A percentile compares a stretch with the other conserved stretches of the same genome.
Evolutionary conservation across 768 basidiomycete species (phyloP).

Genomic region (Trichaptum fuscoviolaceum): DNA sequence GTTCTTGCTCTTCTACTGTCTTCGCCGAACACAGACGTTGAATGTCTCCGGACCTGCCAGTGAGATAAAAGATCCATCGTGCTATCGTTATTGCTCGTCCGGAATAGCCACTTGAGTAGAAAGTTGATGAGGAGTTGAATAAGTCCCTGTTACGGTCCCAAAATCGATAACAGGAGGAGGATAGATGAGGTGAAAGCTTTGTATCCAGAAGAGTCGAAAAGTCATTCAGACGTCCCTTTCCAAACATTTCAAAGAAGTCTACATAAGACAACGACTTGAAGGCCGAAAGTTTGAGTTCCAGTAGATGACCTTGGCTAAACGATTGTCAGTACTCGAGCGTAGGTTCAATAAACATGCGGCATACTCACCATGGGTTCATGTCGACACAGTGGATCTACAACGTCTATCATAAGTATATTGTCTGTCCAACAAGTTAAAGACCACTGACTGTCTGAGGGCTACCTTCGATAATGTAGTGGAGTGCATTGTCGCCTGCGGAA

Average conservation of each 20-base stretch:
- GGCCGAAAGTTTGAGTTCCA: slow-evolving; percentile 74
- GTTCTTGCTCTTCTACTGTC: slow-evolving; percentile 50
- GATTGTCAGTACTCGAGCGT: too few relatives aligned
- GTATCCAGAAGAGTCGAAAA: slow-evolving; percentile 59
- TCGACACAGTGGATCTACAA: slow-evolving; percentile 64
- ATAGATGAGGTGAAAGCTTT: slow-evolving; percentile 60
- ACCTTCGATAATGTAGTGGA: slow-evolving; percentile 69
- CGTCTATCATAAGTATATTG: slow-evolving; percentile 6
- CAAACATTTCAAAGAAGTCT: slow-evolving; percentile 65
- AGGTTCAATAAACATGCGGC: too few relatives aligned
- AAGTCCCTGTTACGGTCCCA: slow-evolving; percentile 57
- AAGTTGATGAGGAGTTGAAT: slow-evolving; percentile 40
- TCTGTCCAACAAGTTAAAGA: too few relatives aligned
- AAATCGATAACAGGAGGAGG: slow-evolving; percentile 70
- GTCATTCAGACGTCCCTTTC: slow-evolving; percentile 49
- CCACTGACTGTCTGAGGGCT: slow-evolving; percentile 43
- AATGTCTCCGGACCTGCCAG: slow-evolving; percentile 52
- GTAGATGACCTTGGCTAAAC: slow-evolving; percentile 62
- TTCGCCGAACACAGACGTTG: slow-evolving; percentile 47
- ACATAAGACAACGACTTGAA: slow-evolving; percentile 50
- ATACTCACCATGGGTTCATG: slow-evolving; percentile 57
- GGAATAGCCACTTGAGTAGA: slow-evolving; percentile 65
- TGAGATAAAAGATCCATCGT: slow-evolving; percentile 51
- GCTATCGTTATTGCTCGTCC: slow-evolving; percentile 64
- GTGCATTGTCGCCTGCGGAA: slow-evolving; percentile 73